Percentiles rank a stretch among this genome's conserved stretches.
These are phyloP conservation scores for Neurospora cerealis DNA, from an alignment of 495 filamentous ascomycete genomes.

Conservation along the genomic window DNA sequence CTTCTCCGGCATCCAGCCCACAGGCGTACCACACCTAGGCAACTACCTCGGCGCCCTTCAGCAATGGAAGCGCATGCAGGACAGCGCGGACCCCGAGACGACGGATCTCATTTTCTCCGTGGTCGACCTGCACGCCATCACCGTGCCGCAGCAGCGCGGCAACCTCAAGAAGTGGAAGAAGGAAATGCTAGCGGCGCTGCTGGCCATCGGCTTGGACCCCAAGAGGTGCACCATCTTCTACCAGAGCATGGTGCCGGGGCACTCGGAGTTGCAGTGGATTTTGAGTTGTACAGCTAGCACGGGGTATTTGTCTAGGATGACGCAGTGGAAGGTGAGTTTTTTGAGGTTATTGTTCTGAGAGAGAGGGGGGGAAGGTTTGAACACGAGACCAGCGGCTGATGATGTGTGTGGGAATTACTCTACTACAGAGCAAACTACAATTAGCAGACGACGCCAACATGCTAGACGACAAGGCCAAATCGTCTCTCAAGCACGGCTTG, in stretches of 20 bases:
- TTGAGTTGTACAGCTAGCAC: slow-evolving; percentile 79
- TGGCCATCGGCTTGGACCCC: slow-evolving; percentile 78
- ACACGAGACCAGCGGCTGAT: not conserved
- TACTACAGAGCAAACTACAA: slow-evolving; percentile 56
- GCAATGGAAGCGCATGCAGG: slow-evolving; percentile 74
- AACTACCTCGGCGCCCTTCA: slow-evolving; percentile 92
- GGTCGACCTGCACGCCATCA: slow-evolving; percentile 90
- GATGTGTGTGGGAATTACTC: not conserved
- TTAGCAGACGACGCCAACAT: slow-evolving; percentile 44
- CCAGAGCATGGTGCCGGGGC: slow-evolving; percentile 66
- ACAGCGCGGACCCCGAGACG: slow-evolving; percentile 41
- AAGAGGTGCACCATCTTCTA: slow-evolving; percentile 70
- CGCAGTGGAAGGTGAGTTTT: slow-evolving; percentile 85
- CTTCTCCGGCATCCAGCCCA: slow-evolving; percentile 96
- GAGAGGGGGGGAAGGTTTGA: not conserved
- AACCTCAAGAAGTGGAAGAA: slow-evolving; percentile 52
- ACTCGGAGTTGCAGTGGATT: slow-evolving; percentile 93
- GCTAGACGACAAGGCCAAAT: slow-evolving; percentile 40
- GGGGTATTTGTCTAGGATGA: slow-evolving; percentile 89
- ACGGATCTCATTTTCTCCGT: slow-evolving; percentile 65
- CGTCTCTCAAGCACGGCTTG: slow-evolving; percentile 71
- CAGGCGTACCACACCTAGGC: slow-evolving; percentile 87
- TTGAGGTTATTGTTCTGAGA: not conserved
- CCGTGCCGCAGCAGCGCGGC: slow-evolving; percentile 51
- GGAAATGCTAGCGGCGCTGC: slow-evolving; percentile 66